phyloP scores from a whole-genome alignment of 495 filamentous ascomycete species.

The Penicillium daleae region DNA sequence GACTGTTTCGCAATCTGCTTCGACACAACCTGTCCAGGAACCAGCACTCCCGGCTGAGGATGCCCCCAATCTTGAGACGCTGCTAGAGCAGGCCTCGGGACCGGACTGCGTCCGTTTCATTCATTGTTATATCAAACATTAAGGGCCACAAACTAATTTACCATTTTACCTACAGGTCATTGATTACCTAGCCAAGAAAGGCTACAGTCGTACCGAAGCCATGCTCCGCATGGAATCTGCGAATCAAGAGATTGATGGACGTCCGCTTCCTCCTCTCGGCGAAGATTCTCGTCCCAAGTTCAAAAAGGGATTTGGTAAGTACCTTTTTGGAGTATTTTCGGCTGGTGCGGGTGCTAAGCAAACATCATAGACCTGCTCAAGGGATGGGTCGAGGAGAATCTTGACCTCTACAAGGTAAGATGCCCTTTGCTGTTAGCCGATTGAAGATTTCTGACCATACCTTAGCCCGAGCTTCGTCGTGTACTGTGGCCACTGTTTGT shows the following conservation, averaged over 20 bases:
- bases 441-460: slow-evolving; percentile 30
- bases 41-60: background rate
- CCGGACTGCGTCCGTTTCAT: slow-evolving; percentile 6
- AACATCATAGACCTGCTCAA: slow-evolving; percentile 63
- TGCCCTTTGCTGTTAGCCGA: background rate
- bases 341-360: background rate
- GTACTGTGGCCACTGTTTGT: slow-evolving; percentile 92
- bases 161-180: slow-evolving; percentile 66
- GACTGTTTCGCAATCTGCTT: background rate
- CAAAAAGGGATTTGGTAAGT: slow-evolving; percentile 66
- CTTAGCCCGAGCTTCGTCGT: slow-evolving; percentile 80
- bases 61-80: background rate
- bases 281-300: slow-evolving; percentile 79
- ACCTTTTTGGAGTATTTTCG: background rate
- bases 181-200: slow-evolving; percentile 95
- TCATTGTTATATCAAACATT: background rate
- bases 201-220: slow-evolving; percentile 89
- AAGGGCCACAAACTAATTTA: background rate
- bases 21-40: background rate
- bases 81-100: background rate
- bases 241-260: slow-evolving; percentile 74
- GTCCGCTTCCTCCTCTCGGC: slow-evolving; percentile 64
- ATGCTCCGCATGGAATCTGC: slow-evolving; percentile 91
- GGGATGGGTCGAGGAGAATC: slow-evolving; percentile 82
- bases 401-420: slow-evolving; percentile 87